Conservation (phyloP, 805 yeast genomes). For the Suhomyces sp. region DNA sequence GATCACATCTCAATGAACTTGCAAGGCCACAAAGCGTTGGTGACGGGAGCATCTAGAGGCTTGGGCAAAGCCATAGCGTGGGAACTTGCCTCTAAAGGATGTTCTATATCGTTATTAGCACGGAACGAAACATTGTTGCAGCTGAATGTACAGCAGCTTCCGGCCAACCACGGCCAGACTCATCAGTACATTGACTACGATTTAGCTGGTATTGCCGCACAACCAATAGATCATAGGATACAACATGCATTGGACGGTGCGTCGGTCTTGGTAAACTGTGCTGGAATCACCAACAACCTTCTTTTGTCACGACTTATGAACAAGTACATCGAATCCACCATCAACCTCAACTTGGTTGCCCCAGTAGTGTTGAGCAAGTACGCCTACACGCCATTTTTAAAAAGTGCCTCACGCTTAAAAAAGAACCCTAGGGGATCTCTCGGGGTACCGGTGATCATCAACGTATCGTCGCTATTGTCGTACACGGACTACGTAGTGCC, state of each 20-base stretch:
- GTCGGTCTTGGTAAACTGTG: constrained; percentile 58
- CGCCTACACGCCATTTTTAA: constrained; percentile 50
- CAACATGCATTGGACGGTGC: constrained; percentile 27
- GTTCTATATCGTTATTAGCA: constrained; percentile 49
- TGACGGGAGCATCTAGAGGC: constrained; percentile 73
- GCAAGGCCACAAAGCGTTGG: constrained; percentile 37
- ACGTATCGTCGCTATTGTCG: constrained; percentile 65
- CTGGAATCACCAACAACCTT: constrained; percentile 60
- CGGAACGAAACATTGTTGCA: constrained; percentile 40
- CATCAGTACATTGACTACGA: constrained; percentile 37
- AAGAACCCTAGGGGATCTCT: constrained; percentile 3
- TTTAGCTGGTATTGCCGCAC: constrained; percentile 13
- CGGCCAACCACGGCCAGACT: constrained; percentile 9
- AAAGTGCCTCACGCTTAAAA: constrained; percentile 12
- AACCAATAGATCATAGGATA: constrained; percentile 7
- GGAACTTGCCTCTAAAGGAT: constrained; percentile 49
- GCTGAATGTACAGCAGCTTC: constrained; percentile 14
- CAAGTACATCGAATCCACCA: constrained; percentile 41
- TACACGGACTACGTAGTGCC: constrained; percentile 30
- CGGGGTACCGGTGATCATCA: constrained; percentile 43
- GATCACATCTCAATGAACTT: constrained; percentile 6
- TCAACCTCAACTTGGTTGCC: constrained; percentile 56
- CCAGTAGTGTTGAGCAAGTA: constrained; percentile 59
- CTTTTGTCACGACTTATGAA: constrained; percentile 45
- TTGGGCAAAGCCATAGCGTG: constrained; percentile 58